Evolutionary conservation across 2,329 filamentous ascomycete species (phyloP).

Genomic region (Clonostachys sp.): DNA sequence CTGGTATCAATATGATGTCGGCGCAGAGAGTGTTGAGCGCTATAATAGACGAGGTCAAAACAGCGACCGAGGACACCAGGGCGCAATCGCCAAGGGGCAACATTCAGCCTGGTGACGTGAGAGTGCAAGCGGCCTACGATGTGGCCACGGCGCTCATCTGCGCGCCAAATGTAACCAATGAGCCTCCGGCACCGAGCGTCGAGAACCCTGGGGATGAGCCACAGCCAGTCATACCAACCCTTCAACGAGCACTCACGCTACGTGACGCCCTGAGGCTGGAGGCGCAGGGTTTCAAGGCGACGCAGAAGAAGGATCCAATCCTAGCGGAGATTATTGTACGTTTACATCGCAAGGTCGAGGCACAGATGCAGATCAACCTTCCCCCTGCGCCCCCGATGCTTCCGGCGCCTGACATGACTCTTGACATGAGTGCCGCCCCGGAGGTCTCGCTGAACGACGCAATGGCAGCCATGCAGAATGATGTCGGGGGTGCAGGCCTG

Average conservation of each 20-base stretch:
- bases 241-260: conserved; percentile 49
- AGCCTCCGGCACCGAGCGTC: conserved; percentile 26
- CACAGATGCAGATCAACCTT: conserved; percentile 45
- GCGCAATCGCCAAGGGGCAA: background rate
- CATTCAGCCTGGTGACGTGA: background rate
- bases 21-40: conserved; percentile 54
- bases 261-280: conserved; percentile 55
- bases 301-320: conserved; percentile 50
- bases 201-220: conserved; percentile 12
- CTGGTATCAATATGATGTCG: conserved; percentile 56
- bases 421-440: conserved; percentile 23
- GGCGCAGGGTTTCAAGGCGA: conserved; percentile 51
- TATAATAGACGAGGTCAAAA: conserved; percentile 64
- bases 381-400: conserved; percentile 30
- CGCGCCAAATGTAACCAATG: conserved; percentile 53
- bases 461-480: conserved; percentile 33
- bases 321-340: conserved; percentile 59
- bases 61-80: conserved; percentile 46
- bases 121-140: conserved; percentile 52
- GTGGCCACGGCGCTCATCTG: conserved; percentile 66
- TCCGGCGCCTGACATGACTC: conserved; percentile 30
- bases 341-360: conserved; percentile 59
- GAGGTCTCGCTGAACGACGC: conserved; percentile 27
- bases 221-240: conserved; percentile 10
- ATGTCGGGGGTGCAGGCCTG: conserved; percentile 34